Base-by-base conservation (phyloP, 129 eudicot species). In the Solidago caesia region DNA sequence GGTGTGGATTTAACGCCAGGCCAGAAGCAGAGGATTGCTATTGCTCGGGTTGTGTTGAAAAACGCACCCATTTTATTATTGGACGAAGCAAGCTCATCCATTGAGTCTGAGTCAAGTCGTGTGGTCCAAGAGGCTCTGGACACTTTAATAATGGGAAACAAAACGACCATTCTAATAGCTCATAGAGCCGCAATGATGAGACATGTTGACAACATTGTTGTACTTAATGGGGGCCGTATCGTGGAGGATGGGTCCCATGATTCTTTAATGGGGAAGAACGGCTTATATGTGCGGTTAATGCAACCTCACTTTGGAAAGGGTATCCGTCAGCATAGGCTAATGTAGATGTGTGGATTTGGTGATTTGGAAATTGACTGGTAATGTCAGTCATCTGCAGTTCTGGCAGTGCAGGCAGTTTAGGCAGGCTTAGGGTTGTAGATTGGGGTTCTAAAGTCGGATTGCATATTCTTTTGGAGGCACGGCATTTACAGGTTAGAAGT, bases 111-210 rank as follows among this genome's bases (percentile, higher is more conserved):
- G 75, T 93, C 98, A 0, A 93, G 98, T 80, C 84, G 98, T 43
- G 98, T 93, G 44, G 96, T 93, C 42, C 98, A 93, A 57, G 98
- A 93, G 87, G 97, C 98, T 48, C 92, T 93, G n/a, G 98, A 90
- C 75, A 93, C 98, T 4, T 84, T 93, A 7, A 75, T 93, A n/a
- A 93, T 93, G 97, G 98, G 98, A 42, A 93, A 93, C 75, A 93
- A 93, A 79, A 93, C 97, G 0, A 88, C 98, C 51, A 86, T 93
- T 80, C 81, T 93, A 52, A 90, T 93, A 70, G 98, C 98, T 68
- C 98, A 93, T 71, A 80, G 98, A 69, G 97, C 97, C 26, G 96
- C 97, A 59, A 88, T 93, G 98, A 93, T 93, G 98, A 90, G 91
- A 64, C 97, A 90, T 76, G 98, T 93, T 56, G 98, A 93, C 64